Percentiles rank a stretch among this genome's conserved stretches.
phyloP scores from a whole-genome alignment of 129 eudicot genomes.

The Pulicaria dysenterica region DNA sequence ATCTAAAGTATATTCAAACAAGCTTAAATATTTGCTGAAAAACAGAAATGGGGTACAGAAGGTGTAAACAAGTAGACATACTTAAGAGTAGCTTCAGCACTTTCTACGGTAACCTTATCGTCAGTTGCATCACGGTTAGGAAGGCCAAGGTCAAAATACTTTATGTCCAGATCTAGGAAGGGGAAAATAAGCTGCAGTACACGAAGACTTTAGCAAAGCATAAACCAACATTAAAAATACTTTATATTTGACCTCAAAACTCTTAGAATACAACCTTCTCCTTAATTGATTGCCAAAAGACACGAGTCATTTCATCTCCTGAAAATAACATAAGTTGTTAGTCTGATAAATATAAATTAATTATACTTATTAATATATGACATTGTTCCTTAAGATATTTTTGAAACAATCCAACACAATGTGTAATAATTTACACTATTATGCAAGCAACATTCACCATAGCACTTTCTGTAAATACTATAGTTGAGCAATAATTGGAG shows the following conservation, averaged over 20 bases:
- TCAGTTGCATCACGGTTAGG: constrained; percentile 94
- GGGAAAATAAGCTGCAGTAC: constrained; percentile 80
- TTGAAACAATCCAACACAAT: neutral
- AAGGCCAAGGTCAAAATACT: constrained; percentile 94
- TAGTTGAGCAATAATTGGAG: neutral
- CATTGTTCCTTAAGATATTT: neutral
- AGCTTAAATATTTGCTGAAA: neutral
- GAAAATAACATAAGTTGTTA: constrained; percentile 29
- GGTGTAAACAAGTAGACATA: constrained; percentile 28
- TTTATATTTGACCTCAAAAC: neutral
- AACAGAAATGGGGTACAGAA: neutral
- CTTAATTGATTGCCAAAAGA: constrained; percentile 83
- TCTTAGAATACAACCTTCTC: constrained; percentile 58
- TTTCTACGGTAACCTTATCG: constrained; percentile 86
- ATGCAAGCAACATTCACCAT: neutral
- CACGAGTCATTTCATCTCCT: constrained; percentile 98
- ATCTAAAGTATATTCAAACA: neutral
- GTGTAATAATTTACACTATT: neutral
- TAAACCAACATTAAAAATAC: neutral
- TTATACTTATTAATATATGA: neutral
- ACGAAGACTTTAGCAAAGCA: neutral
- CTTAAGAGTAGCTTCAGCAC: constrained; percentile 98
- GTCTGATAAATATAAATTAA: neutral
- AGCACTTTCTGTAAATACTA: neutral
- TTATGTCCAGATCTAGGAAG: constrained; percentile 84